Conservation (phyloP, 1,284 basidiomycete species). For the Ustilago vetiveriae region DNA sequence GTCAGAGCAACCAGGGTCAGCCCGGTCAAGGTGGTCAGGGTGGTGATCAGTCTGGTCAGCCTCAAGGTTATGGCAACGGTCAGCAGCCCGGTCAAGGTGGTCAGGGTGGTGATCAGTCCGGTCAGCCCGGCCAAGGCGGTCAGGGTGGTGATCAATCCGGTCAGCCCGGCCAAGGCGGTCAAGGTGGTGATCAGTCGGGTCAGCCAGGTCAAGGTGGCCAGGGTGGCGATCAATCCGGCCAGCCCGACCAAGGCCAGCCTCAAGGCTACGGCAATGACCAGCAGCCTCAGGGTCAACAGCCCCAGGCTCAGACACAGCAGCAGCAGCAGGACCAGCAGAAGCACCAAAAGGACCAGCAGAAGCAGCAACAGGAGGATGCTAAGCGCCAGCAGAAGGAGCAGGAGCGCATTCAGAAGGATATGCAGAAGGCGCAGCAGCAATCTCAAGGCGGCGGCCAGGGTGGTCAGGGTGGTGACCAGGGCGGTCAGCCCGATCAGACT, state of each 20-base stretch:
- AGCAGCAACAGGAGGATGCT: slow-evolving; percentile 10
- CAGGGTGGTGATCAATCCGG: background rate
- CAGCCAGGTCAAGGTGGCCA: background rate
- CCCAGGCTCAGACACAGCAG: slow-evolving; percentile 13
- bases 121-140: too few relatives aligned
- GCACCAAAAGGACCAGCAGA: slow-evolving; percentile 7
- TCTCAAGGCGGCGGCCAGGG: background rate
- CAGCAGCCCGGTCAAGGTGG: too few relatives aligned
- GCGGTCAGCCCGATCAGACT: slow-evolving; percentile 2
- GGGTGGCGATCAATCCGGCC: too few relatives aligned
- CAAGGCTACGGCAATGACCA: slow-evolving; percentile 1
- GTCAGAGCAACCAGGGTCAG: background rate
- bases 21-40: background rate
- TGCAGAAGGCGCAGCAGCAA: slow-evolving; percentile 16
- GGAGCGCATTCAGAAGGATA: slow-evolving; percentile 15
- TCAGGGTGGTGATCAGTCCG: too few relatives aligned
- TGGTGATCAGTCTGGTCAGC: too few relatives aligned
- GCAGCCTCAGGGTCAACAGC: slow-evolving; percentile 9
- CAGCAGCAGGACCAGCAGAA: slow-evolving; percentile 19
- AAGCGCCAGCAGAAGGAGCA: slow-evolving; percentile 15
- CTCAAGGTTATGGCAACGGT: too few relatives aligned
- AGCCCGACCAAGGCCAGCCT: too few relatives aligned
- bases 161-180: background rate
- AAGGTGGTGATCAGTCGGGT: background rate
- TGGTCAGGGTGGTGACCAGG: background rate